A percentile compares a stretch with the other conserved stretches of the same genome.
Evolutionary conservation across 2,329 filamentous ascomycete species (phyloP).

Genomic region (Calonectria pseudoreteaudii): DNA sequence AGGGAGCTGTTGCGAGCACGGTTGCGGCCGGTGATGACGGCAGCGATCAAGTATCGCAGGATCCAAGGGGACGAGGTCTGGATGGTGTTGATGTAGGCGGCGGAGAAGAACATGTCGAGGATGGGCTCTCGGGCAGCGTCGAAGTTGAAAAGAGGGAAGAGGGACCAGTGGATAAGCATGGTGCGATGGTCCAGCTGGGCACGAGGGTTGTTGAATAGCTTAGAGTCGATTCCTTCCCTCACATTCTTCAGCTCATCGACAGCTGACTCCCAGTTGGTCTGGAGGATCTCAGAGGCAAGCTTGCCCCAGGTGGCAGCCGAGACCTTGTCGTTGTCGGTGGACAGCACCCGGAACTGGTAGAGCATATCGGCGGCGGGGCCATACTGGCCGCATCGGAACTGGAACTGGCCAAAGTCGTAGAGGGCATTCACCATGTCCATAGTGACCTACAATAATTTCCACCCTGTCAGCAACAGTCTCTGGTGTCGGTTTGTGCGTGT

Average conservation of each 20-base stretch:
- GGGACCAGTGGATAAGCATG: conserved; percentile 97
- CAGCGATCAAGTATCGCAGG: conserved; percentile 90
- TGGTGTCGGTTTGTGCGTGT: conserved; percentile 5
- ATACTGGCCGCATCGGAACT: conserved; percentile 98
- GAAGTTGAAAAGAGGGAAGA: conserved; percentile 99
- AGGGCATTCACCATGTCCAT: conserved; percentile 95
- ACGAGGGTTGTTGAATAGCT: conserved; percentile 95
- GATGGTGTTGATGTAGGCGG: conserved; percentile 99
- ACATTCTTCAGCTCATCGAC: conserved; percentile 93
- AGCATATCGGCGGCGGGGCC: conserved; percentile 89
- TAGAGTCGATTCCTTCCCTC: conserved; percentile 91
- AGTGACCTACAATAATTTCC: conserved; percentile 70
- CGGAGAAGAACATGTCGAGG: conserved; percentile 96
- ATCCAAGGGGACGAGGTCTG: conserved; percentile 98
- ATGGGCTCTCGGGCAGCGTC: conserved; percentile 90
- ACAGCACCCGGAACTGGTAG: conserved; percentile 97
- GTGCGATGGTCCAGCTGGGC: conserved; percentile 96
- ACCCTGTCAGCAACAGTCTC: conserved; percentile 31
- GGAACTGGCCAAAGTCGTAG: conserved; percentile 95
- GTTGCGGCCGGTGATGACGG: conserved; percentile 92
- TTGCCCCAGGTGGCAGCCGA: conserved; percentile 97
- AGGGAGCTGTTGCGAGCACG: conserved; percentile 83
- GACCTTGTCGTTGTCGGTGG: conserved; percentile 98
- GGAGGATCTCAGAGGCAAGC: conserved; percentile 94
- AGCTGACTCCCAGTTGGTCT: conserved; percentile 92